Conservation (phyloP, 768 basidiomycete genomes). For the Brasilioporus rufonigricans region DNA sequence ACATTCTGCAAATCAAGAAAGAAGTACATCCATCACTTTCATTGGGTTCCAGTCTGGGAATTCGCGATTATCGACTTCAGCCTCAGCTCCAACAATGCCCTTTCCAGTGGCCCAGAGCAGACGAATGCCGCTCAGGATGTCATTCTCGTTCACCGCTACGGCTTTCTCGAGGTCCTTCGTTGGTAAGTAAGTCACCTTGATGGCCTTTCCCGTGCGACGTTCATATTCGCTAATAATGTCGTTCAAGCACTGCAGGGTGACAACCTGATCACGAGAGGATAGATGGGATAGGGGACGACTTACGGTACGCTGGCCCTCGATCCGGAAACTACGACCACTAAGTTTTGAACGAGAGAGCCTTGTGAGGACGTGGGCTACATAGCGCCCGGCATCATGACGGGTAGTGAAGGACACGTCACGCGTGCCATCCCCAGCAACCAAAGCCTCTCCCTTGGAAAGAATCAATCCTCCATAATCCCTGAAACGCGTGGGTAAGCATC, state of each 20-base stretch:
- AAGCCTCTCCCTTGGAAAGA: not conserved
- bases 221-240: not conserved
- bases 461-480: constrained; percentile 1
- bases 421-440: constrained; percentile 1
- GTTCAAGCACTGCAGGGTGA: not conserved
- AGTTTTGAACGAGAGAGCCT: not conserved
- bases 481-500: not conserved
- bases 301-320: constrained; percentile 1
- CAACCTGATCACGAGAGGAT: not conserved
- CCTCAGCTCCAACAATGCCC: not conserved
- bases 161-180: not conserved
- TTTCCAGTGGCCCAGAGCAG: constrained; percentile 1
- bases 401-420: not conserved
- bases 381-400: not conserved
- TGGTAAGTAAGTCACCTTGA: not conserved
- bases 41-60: not conserved
- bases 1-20: not conserved
- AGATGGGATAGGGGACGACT: not conserved
- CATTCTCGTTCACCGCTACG: not conserved
- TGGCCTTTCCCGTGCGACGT: not conserved
- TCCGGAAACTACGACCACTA: not conserved
- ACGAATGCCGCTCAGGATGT: not conserved
- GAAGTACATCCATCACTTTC: not conserved
- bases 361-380: not conserved
- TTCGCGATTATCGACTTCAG: not conserved